A percentile compares a stretch with the other conserved stretches of the same genome.
phyloP scores from a whole-genome alignment of 345 rosid species.

The Euphorbia lathyris region DNA sequence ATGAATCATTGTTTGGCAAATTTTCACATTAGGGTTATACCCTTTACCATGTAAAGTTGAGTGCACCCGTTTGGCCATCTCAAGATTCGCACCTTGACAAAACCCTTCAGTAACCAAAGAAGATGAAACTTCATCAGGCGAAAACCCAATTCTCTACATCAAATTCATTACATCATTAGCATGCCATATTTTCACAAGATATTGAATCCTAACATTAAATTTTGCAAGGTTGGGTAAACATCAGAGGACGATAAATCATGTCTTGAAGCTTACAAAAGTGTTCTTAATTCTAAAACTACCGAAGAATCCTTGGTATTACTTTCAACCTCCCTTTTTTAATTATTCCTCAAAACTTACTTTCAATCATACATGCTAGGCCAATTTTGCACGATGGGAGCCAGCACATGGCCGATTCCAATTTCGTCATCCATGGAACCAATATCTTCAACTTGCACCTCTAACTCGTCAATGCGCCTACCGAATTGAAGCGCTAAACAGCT shows the following conservation, averaged over 20 bases:
- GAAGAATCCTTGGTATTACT: constrained; percentile 71
- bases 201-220: constrained; percentile 72
- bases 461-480: constrained; percentile 59
- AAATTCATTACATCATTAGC: constrained; percentile 58
- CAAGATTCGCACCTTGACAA: constrained; percentile 55
- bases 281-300: constrained; percentile 55
- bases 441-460: constrained; percentile 47
- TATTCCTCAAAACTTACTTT: neutral
- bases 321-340: too few species aligned
- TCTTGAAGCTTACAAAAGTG: constrained; percentile 47
- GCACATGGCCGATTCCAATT: constrained; percentile 65
- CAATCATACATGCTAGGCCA: constrained; percentile 55
- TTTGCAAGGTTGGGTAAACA: constrained; percentile 59
- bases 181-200: constrained; percentile 59
- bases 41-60: constrained; percentile 51
- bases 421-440: constrained; percentile 77
- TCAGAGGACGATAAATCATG: constrained; percentile 28
- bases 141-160: constrained; percentile 55
- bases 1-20: constrained; percentile 80
- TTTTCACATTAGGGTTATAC: constrained; percentile 52
- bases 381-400: constrained; percentile 88
- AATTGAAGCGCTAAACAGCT: constrained; percentile 57
- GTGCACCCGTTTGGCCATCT: constrained; percentile 74
- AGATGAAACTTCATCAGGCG: constrained; percentile 63
- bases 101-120: constrained; percentile 80